Conservation (phyloP, 2,329 filamentous ascomycete genomes). For the Niveomyces coronatus region DNA sequence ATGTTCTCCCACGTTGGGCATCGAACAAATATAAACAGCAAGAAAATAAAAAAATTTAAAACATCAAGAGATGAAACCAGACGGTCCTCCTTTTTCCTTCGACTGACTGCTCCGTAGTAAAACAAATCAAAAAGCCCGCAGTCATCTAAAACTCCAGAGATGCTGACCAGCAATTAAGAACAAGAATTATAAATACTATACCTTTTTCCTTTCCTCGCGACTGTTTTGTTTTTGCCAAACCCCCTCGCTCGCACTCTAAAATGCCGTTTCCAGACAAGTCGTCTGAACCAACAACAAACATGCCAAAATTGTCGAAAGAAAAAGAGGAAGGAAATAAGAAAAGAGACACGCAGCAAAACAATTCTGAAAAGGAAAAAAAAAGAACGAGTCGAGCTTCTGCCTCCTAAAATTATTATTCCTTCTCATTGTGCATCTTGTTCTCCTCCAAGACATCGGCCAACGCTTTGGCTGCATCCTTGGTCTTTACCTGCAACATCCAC, state of each 20-base stretch:
- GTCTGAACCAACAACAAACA: slow-evolving; percentile 7
- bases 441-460: slow-evolving; percentile 42
- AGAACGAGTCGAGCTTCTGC: too few species aligned
- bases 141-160: slow-evolving; percentile 10
- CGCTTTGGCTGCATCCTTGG: slow-evolving; percentile 43
- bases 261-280: slow-evolving; percentile 8
- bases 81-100: slow-evolving; percentile 1
- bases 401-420: slow-evolving; percentile 25
- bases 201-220: slow-evolving; percentile 9
- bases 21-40: too few species aligned
- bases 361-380: too few species aligned
- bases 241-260: slow-evolving; percentile 8
- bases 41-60: too few species aligned
- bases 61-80: too few species aligned
- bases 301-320: too few species aligned
- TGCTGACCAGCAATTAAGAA: slow-evolving; percentile 8
- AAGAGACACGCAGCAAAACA: too few species aligned
- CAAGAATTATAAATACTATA: slow-evolving; percentile 10
- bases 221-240: too few species aligned
- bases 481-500: slow-evolving; percentile 65
- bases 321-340: too few species aligned
- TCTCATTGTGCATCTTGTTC: slow-evolving; percentile 47
- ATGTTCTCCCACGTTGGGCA: too few species aligned
- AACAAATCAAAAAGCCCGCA: slow-evolving; percentile 5
- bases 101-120: slow-evolving; percentile 7